phyloP scores from a whole-genome alignment of 495 filamentous ascomycete species.

The Aspergillus bertholletiae region DNA sequence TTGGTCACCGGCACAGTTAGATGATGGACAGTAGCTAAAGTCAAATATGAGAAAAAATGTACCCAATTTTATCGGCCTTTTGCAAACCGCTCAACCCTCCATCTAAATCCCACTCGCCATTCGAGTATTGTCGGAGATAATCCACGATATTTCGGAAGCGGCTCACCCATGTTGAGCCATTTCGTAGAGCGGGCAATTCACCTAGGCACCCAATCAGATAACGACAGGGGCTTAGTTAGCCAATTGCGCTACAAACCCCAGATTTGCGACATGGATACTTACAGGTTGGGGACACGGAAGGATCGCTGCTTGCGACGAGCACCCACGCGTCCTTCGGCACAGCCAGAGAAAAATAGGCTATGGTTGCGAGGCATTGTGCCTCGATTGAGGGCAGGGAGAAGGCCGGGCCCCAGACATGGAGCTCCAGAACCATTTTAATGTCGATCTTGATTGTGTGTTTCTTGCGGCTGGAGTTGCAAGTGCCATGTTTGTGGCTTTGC shows the following conservation, averaged over 20 bases:
- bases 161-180: slow-evolving; percentile 59
- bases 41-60: slow-evolving; percentile 17
- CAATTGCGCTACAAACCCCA: slow-evolving; percentile 9
- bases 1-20: background rate
- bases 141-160: slow-evolving; percentile 73
- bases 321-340: slow-evolving; percentile 63
- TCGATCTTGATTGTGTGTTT: slow-evolving; percentile 6
- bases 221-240: slow-evolving; percentile 6
- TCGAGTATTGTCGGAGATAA: slow-evolving; percentile 57
- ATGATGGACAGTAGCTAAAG: background rate
- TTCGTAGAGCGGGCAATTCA: slow-evolving; percentile 68
- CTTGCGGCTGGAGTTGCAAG: slow-evolving; percentile 15
- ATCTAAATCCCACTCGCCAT: slow-evolving; percentile 55
- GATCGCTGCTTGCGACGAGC: slow-evolving; percentile 72
- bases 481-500: slow-evolving; percentile 13
- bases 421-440: slow-evolving; percentile 61
- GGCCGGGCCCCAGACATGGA: slow-evolving; percentile 89
- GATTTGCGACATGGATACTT: slow-evolving; percentile 27
- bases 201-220: slow-evolving; percentile 42
- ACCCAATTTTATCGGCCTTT: slow-evolving; percentile 54
- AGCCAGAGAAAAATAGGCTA: slow-evolving; percentile 63
- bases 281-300: slow-evolving; percentile 73
- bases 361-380: slow-evolving; percentile 76
- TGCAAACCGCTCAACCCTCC: slow-evolving; percentile 37
- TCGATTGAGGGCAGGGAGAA: slow-evolving; percentile 88